phyloP scores from a whole-genome alignment of 495 filamentous ascomycete species.

The Bacidia gigantensis region DNA sequence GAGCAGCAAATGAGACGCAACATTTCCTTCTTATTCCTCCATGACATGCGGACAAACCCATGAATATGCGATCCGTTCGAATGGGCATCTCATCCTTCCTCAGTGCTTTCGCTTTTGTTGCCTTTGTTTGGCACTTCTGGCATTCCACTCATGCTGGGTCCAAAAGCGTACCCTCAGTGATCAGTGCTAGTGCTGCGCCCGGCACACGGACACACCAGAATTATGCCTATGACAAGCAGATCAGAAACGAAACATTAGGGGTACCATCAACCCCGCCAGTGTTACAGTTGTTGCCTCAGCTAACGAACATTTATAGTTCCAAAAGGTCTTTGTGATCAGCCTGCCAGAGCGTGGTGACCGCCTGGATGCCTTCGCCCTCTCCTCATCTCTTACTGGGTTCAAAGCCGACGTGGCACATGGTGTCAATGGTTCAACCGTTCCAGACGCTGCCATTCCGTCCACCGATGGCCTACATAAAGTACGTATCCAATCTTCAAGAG shows the following conservation, averaged over 20 bases:
- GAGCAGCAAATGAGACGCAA: background rate
- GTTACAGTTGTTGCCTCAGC: background rate
- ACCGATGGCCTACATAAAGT: slow-evolving; percentile 4
- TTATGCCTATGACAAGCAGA: background rate
- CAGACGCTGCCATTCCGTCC: slow-evolving; percentile 23
- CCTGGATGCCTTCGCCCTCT: slow-evolving; percentile 43
- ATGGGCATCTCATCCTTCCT: slow-evolving; percentile 1
- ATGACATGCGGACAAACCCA: background rate
- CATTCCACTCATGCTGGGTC: background rate
- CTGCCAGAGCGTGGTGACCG: slow-evolving; percentile 45
- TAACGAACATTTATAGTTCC: slow-evolving; percentile 31
- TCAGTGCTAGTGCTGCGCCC: background rate
- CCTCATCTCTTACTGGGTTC: slow-evolving; percentile 37
- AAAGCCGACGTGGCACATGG: slow-evolving; percentile 42
- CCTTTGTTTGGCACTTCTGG: slow-evolving; percentile 1
- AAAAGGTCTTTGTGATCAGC: slow-evolving; percentile 46
- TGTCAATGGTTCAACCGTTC: slow-evolving; percentile 27
- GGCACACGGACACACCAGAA: slow-evolving; percentile 1
- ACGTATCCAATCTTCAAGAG: background rate
- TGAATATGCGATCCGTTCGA: background rate
- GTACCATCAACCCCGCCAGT: background rate
- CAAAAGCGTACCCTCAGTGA: background rate
- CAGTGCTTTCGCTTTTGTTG: background rate
- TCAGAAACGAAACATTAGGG: slow-evolving; percentile 9
- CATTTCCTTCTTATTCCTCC: background rate